These are phyloP conservation scores for Phylloboletellus chloephorus DNA, from an alignment of 1,284 basidiomycete genomes.

Conservation along the genomic window DNA sequence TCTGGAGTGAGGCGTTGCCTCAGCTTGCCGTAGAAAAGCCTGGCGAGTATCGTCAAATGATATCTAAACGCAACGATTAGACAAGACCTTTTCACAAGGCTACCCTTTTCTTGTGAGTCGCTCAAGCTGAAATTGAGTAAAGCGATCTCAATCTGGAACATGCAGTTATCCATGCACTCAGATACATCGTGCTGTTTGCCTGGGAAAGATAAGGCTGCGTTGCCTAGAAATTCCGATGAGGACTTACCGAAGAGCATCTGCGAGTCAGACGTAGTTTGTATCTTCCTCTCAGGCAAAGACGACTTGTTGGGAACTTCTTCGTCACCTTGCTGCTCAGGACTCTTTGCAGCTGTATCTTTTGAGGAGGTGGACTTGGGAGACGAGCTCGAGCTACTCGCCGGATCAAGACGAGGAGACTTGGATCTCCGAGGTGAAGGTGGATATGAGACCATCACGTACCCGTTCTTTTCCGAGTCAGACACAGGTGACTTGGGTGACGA, in stretches of 20 bases:
- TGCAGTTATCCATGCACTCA: conserved; percentile 98
- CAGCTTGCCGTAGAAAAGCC: conserved; percentile 85
- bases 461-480: conserved; percentile 41
- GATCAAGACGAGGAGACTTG: conserved; percentile 35
- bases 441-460: conserved; percentile 44
- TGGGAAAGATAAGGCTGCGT: conserved; percentile 9
- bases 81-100: conserved; percentile 73
- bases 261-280: conserved; percentile 56
- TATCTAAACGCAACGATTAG: not conserved
- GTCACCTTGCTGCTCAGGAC: conserved; percentile 20
- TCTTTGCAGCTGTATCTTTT: conserved; percentile 42
- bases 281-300: conserved; percentile 57
- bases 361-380: conserved; percentile 28
- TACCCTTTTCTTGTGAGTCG: conserved; percentile 50
- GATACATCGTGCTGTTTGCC: conserved; percentile 98
- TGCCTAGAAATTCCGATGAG: not conserved
- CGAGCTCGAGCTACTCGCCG: conserved; percentile 29
- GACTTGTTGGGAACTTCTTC: conserved; percentile 41
- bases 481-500: conserved; percentile 31
- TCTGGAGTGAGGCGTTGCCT: conserved; percentile 64
- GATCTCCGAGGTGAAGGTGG: conserved; percentile 37
- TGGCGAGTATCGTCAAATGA: conserved; percentile 29
- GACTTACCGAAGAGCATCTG: conserved; percentile 85
- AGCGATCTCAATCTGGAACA: conserved; percentile 96
- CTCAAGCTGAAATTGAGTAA: conserved; percentile 68